phyloP scores from a whole-genome alignment of 352 stramenopile species.

The Globisporangium heterothallicum region DNA sequence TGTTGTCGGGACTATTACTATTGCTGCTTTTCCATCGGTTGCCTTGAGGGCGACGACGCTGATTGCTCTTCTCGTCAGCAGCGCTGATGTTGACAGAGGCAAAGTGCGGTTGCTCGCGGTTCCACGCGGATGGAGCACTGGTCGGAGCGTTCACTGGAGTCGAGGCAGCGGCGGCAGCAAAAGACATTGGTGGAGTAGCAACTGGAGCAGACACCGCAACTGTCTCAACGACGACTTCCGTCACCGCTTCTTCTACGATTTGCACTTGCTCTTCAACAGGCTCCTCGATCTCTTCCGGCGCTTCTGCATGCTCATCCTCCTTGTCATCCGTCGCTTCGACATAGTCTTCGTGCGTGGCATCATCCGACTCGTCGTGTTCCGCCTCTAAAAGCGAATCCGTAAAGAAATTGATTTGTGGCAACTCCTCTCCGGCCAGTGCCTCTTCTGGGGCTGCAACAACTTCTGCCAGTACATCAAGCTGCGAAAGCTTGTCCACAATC shows the following conservation, averaged over 20 bases:
- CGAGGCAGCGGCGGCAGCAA: conserved; percentile 31
- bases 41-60: conserved; percentile 30
- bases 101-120: conserved; percentile 20
- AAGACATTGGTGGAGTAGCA: conserved; percentile 40
- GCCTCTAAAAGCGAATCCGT: conserved; percentile 64
- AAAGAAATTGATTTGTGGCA: conserved; percentile 83
- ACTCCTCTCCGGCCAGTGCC: conserved; percentile 25
- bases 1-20: conserved; percentile 17
- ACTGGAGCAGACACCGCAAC: conserved; percentile 17
- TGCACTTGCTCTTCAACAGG: conserved; percentile 6
- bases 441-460: conserved; percentile 7
- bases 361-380: conserved; percentile 4
- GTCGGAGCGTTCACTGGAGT: conserved; percentile 17
- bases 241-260: conserved; percentile 12
- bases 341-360: conserved; percentile 5
- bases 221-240: conserved; percentile 10
- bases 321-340: conserved; percentile 17
- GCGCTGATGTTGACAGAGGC: conserved; percentile 12
- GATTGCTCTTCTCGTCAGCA: conserved; percentile 18
- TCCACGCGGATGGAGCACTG: conserved; percentile 19
- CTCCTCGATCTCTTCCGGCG: conserved; percentile 15
- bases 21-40: conserved; percentile 28
- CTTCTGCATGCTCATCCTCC: conserved; percentile 11
- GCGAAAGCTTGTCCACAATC: conserved; percentile 48
- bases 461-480: conserved; percentile 17